A percentile compares a stretch with the other conserved stretches of the same genome.
phyloP scores from a whole-genome alignment of 108 stramenopile species.

The Nitzschia putrida region DNA sequence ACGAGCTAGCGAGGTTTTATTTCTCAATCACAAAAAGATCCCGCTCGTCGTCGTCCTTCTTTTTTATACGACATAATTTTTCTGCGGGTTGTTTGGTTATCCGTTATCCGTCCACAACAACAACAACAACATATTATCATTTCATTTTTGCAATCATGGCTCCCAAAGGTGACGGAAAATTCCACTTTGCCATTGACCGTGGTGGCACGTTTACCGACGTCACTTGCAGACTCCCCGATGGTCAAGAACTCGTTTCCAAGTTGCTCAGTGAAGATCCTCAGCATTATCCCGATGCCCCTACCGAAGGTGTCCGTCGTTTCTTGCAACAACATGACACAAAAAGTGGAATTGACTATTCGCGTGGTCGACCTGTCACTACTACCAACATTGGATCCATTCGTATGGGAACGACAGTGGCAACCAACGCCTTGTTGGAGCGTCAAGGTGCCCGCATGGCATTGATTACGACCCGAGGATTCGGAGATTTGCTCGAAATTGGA shows the following conservation, averaged over 20 bases:
- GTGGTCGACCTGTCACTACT: slow-evolving; percentile 67
- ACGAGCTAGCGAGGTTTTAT: too few species aligned
- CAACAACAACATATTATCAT: too few species aligned
- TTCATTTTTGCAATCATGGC: not conserved
- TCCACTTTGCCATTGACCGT: slow-evolving; percentile 92
- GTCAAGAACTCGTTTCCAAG: slow-evolving; percentile 75
- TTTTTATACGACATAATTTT: too few species aligned
- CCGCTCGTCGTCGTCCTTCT: too few species aligned
- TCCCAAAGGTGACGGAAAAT: slow-evolving; percentile 69
- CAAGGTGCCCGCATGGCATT: slow-evolving; percentile 90
- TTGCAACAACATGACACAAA: slow-evolving; percentile 75
- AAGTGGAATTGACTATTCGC: slow-evolving; percentile 59
- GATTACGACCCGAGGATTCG: slow-evolving; percentile 89
- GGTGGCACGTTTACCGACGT: slow-evolving; percentile 98
- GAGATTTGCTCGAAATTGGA: slow-evolving; percentile 91
- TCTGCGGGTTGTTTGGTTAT: too few species aligned
- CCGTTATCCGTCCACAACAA: too few species aligned
- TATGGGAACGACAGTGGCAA: slow-evolving; percentile 94
- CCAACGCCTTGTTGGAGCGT: slow-evolving; percentile 96
- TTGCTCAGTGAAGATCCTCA: slow-evolving; percentile 91
- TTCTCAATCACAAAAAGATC: too few species aligned
- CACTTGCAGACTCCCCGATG: slow-evolving; percentile 70
- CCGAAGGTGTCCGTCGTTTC: slow-evolving; percentile 95
- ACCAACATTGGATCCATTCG: slow-evolving; percentile 88
- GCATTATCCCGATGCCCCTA: slow-evolving; percentile 96